Base-by-base conservation (phyloP, 768 basidiomycete species). In the Rhodotorula paludigena region DNA sequence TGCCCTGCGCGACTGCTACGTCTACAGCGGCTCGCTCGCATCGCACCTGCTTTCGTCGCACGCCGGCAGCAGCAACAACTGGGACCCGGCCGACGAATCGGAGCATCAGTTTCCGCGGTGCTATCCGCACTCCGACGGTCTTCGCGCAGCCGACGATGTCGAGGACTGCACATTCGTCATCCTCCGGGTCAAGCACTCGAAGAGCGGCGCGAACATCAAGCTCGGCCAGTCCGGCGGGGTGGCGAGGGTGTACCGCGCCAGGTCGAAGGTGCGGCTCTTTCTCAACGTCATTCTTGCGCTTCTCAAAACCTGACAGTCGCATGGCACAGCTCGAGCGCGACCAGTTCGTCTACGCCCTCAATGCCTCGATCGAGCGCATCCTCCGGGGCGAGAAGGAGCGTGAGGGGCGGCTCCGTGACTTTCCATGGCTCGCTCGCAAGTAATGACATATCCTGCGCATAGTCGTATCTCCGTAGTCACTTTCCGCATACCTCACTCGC, bases 311-410 rank as follows among this genome's bases (percentile, higher is more conserved):
- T 35, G 2, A 47, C 39, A 15, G 32, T 21, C 6, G 23, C n/a
- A 14, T n/a, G 1, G 9, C n/a, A 14, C 45, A 72, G 71, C 57
- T 72, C 52, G 94, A 98, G 78, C 81, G 93, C 36, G 92, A 98
- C 77, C 83, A 87, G 36, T 97, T 93, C 93, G 91, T 91, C 73
- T 96, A 89, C 88, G 90, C 90, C 1, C 79, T 98, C 73, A 92
- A 90, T 68, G 84, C 84, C 52, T 91, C 94, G 80, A 91, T 96
- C 68, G 92, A 97, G 79, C 86, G 85, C 76, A 79, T 88, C 21
- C 85, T 85, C 45, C 81, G 89, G 75, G 79, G 79, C 15, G 84
- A 86, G 74, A 80, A 76, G 68, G 84, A 83, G 28, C 81, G 89
- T 71, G 92, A 93, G 77, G 82, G 81, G 48, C 82, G 78, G 72